Evolutionary conservation across 306 rosid genomes (phyloP).

Genomic region (Alnus rubra): DNA sequence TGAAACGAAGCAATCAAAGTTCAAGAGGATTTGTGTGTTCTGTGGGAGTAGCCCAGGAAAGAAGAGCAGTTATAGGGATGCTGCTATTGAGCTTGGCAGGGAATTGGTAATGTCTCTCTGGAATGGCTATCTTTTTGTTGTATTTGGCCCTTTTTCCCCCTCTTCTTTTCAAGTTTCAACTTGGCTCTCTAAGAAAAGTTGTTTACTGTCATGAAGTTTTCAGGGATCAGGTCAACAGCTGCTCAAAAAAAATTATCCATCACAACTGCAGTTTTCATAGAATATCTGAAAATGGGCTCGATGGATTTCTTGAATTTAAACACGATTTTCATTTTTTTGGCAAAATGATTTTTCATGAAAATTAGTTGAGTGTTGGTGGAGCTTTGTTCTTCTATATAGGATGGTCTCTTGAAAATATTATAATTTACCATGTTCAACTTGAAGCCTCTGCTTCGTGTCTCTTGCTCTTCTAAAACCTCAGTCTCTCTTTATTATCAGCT

Average conservation of each 20-base stretch:
- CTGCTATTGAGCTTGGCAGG: conserved; percentile 89
- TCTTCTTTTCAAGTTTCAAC: background rate
- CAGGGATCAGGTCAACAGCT: background rate
- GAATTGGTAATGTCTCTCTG: conserved; percentile 65
- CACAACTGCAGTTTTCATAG: background rate
- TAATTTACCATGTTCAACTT: background rate
- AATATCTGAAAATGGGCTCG: background rate
- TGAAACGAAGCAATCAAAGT: conserved; percentile 60
- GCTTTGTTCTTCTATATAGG: background rate
- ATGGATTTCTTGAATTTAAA: background rate
- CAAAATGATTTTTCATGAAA: background rate
- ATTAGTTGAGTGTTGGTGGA: background rate
- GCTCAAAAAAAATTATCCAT: background rate
- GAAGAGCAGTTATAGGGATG: conserved; percentile 75
- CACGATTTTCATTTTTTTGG: background rate
- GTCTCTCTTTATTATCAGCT: no score
- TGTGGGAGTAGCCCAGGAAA: conserved; percentile 96
- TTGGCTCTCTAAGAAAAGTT: background rate
- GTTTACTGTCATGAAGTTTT: background rate
- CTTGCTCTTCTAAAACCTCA: background rate
- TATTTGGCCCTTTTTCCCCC: background rate
- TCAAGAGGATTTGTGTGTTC: conserved; percentile 91
- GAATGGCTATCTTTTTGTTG: background rate
- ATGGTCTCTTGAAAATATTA: background rate
- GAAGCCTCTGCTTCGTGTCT: background rate